Evolutionary conservation across 768 basidiomycete genomes (phyloP).

Genomic region (Thelephora aurantiotincta): DNA sequence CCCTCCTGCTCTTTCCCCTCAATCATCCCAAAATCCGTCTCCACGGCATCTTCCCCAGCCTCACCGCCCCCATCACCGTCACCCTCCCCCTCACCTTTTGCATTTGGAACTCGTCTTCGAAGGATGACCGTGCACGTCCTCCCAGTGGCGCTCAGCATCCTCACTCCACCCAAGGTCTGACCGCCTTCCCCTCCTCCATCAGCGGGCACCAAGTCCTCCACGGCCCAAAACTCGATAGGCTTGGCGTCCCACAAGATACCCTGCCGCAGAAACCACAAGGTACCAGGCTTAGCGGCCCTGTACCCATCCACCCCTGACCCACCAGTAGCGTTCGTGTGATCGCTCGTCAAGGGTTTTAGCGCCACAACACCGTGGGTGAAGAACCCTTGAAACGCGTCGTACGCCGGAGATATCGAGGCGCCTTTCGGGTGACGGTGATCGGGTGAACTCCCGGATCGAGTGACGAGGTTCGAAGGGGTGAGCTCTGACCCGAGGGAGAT

Average conservation of each 20-base stretch:
- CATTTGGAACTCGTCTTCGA: conserved; percentile 16
- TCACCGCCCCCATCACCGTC: conserved; percentile 23
- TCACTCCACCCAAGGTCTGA: conserved; percentile 23
- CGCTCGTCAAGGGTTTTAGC: conserved; percentile 31
- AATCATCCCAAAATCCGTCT: conserved; percentile 59
- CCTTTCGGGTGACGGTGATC: conserved; percentile 29
- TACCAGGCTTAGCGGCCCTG: conserved; percentile 56
- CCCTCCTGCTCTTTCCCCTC: conserved; percentile 56
- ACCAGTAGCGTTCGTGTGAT: conserved; percentile 44
- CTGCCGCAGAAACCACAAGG: conserved; percentile 53
- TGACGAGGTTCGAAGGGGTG: conserved; percentile 27
- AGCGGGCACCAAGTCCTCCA: conserved; percentile 32
- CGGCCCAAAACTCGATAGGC: conserved; percentile 65
- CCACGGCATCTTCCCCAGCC: conserved; percentile 32
- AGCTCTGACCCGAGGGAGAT: conserved; percentile 66
- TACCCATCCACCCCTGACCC: conserved; percentile 45
- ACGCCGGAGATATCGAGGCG: conserved; percentile 22
- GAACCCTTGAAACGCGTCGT: conserved; percentile 34
- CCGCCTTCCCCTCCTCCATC: conserved; percentile 24
- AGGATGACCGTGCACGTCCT: conserved; percentile 52
- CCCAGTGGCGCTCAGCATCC: conserved; percentile 49
- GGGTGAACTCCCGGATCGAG: conserved; percentile 20
- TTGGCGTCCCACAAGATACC: conserved; percentile 68
- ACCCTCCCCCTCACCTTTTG: neutral
- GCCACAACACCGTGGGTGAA: conserved; percentile 16